Base-by-base conservation (phyloP, 352 stramenopile genomes). In the Phytophthora cryptogea region DNA sequence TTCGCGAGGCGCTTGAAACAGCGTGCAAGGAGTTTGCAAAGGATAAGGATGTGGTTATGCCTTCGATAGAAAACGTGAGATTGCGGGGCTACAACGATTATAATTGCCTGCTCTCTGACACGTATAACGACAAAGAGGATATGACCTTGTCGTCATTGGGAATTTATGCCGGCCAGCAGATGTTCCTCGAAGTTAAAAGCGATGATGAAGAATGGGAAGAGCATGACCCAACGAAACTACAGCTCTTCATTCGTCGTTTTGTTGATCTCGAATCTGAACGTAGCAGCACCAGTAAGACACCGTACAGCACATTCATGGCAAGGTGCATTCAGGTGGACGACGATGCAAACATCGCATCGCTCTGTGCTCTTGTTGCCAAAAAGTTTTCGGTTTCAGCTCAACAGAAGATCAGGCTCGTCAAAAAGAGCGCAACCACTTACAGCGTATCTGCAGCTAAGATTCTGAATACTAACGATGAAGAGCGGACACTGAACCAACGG, bases 61-160 rank as follows among this genome's bases (percentile, higher is more conserved):
- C 76, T 20, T 76, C 68, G 17, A 54, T 85, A 7, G 63, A 72
- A 16, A 89, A 90, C 53, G 78, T 86, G 27, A 73, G 85, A 4
- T 57, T 94, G 26, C 78, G 85, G 0, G 68, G 71, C 7, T 94
- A 90, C 64, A 92, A 89, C 40, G 82, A 92, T 32, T 94, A 94
- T 61, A 90, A 79, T 20, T 78, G 74, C 14, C 45, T 91, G 28
- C 54, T 90, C 3, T 85, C 69, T 0, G 81, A 92, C 30, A 82
- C 80, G 8, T 92, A 83, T 53, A 74, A 80, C 41, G 69, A 70
- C 14, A 72, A 77, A 39, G 76, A 91, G 30, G 62, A 83, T 23
- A 76, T 76, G 61, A 77, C 77, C 0, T 65, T 92, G 11, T 67
- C 68, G 16, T 70, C 80, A 6, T 42, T 92, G 37, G 72, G 82